A percentile compares a stretch with the other conserved stretches of the same genome.
Conservation (phyloP, 2,329 filamentous ascomycete genomes). For the Alternaria gaisen region DNA sequence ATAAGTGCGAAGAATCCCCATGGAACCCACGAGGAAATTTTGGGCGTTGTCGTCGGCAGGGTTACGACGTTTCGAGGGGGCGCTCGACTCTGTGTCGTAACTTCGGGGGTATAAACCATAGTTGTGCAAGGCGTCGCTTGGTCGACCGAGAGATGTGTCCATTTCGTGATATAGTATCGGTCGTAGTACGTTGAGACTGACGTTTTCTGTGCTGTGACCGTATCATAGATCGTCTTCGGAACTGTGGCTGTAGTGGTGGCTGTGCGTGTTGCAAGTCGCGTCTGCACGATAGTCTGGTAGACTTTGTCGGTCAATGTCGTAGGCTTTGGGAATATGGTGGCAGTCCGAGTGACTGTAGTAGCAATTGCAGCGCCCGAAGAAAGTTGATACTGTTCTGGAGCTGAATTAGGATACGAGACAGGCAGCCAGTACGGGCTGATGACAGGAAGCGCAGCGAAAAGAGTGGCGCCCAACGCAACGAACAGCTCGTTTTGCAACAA, state of each 20-base stretch:
- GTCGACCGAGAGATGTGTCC: constrained; percentile 3
- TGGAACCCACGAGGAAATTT: neutral
- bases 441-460: neutral
- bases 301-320: constrained; percentile 1
- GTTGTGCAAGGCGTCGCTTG: neutral
- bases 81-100: neutral
- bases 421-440: neutral
- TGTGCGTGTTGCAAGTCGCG: neutral
- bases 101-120: neutral
- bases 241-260: neutral
- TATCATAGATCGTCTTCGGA: constrained; percentile 1
- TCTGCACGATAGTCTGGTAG: constrained; percentile 4
- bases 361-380: neutral
- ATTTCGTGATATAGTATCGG: constrained; percentile 3
- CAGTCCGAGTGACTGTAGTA: neutral
- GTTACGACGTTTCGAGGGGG: neutral
- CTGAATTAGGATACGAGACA: neutral
- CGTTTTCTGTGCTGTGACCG: constrained; percentile 2
- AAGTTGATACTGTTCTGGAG: neutral
- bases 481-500: constrained; percentile 4
- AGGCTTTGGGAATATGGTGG: neutral
- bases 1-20: neutral
- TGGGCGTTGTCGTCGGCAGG: neutral
- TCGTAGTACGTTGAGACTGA: neutral
- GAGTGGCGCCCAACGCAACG: neutral